Evolutionary conservation across 108 stramenopile species (phyloP).

Genomic region (Cylindrotheca fusiformis): DNA sequence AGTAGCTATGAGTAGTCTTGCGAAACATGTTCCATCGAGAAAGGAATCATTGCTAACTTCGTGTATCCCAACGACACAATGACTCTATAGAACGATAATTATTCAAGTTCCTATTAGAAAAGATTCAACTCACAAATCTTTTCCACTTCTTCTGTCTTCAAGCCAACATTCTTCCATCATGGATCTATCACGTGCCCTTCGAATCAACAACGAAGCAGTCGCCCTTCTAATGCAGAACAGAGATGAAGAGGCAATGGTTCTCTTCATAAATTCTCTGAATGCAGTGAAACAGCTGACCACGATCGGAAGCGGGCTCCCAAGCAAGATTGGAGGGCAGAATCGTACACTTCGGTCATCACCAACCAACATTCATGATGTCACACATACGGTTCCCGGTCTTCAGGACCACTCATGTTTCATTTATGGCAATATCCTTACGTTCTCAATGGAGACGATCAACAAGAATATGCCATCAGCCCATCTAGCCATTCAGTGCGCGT

Average conservation of each 20-base stretch:
- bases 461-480: not conserved
- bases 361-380: not conserved
- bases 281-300: not conserved
- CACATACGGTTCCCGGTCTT: not conserved
- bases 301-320: too few species aligned
- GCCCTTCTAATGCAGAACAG: not conserved
- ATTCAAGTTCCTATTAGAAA: not conserved
- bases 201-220: not conserved
- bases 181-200: not conserved
- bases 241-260: not conserved
- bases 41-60: not conserved
- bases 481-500: constrained; percentile 14
- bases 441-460: not conserved
- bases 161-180: too few species aligned
- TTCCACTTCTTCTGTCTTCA: not conserved
- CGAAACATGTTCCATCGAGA: not conserved
- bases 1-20: too few species aligned
- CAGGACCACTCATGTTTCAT: not conserved
- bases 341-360: not conserved
- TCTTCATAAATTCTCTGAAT: not conserved
- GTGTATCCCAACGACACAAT: not conserved
- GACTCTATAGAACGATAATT: not conserved
- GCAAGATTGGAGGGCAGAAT: not conserved
- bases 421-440: not conserved
- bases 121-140: not conserved